Evolutionary conservation across 163 green algal species (phyloP), one percentile per base, ranked within the genome.

Genomic region (Scenedesmus sp.): DNA sequence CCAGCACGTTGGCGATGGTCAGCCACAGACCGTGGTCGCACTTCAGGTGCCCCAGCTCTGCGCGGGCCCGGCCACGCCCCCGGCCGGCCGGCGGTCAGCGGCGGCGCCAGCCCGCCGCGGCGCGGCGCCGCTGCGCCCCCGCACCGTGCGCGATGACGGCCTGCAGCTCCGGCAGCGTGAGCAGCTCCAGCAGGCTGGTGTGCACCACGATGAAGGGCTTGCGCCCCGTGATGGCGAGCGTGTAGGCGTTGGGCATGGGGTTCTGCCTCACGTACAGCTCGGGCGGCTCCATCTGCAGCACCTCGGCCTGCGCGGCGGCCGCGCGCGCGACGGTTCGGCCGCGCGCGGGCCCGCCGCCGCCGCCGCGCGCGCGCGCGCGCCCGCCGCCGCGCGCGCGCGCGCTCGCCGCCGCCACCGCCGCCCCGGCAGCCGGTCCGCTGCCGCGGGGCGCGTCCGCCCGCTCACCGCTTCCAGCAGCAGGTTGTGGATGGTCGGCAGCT

Each of bases 11-110:
- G 53, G 94, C 95, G 9, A 96, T 83, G 0, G 93, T 98, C n/a
- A 99, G 88, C 93, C 93, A 98, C 65, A 98, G 84, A 6, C 95
- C 95, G 81, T 99, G 95, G 57, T 98, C 90, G 82, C 95, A 99
- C 84, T 98, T 98, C 6, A 99, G 80, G 85, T 99, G 95, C 2
- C 93, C 95, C 53, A 98, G 82, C 85, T 99, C 95, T 79, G 69
- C 10, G 39, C 10, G 6, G 39, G 39, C 10, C 7, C 39, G 39
- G 39, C 10, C 39, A 47, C 39, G 10, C 7, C 39, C 7, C 39
- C 39, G 7, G 39, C 39, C 7, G 39, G 39, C 39, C 39, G 39
- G 39, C 39, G n/a, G 39, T 47, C 39, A 47, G 39, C 39, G 10
- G 39, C 39, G 39, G 7, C 10, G 39, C 10, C 10, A 15, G 39